Percentiles rank a stretch among this genome's conserved stretches.
Evolutionary conservation across 257 asterid species (phyloP).

Genomic region (Lycium barbarum): DNA sequence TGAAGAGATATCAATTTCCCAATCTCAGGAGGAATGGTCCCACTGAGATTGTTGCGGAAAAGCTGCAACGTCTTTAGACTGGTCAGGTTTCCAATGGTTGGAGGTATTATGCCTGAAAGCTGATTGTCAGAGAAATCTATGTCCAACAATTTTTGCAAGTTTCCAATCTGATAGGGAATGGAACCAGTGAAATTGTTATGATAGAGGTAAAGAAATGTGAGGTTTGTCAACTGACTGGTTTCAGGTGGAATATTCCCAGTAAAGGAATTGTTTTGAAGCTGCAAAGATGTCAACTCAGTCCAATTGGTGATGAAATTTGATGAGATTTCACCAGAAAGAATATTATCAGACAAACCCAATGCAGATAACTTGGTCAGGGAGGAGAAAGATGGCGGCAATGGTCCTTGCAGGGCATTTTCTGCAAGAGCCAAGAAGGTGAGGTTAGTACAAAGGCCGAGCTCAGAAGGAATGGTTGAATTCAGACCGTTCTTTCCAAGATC

Average conservation of each 20-base stretch:
- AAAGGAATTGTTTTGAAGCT: constrained; percentile 62
- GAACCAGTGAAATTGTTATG: constrained; percentile 62
- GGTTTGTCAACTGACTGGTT: constrained; percentile 56
- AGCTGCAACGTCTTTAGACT: constrained; percentile 54
- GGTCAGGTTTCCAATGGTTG: constrained; percentile 54
- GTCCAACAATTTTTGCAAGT: constrained; percentile 38
- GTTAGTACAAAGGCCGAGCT: constrained; percentile 46
- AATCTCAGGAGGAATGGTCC: constrained; percentile 61
- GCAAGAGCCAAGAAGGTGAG: constrained; percentile 45
- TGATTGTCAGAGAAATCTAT: constrained; percentile 61
- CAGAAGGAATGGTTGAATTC: constrained; percentile 50
- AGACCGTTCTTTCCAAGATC: constrained; percentile 36
- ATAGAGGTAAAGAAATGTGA: constrained; percentile 45
- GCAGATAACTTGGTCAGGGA: constrained; percentile 52
- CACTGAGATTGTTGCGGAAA: constrained; percentile 61
- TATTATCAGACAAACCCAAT: constrained; percentile 69
- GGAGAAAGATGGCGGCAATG: constrained; percentile 73
- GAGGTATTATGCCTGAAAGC: constrained; percentile 70
- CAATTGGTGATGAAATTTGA: constrained; percentile 54
- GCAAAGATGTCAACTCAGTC: constrained; percentile 66
- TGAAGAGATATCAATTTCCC: constrained; percentile 52
- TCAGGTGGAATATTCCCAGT: constrained; percentile 65
- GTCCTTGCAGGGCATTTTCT: constrained; percentile 53
- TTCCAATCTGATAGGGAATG: constrained; percentile 65
- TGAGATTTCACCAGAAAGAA: constrained; percentile 62